Evolutionary conservation across 2,329 filamentous ascomycete species (phyloP).

Genomic region (Botrytis hyacinthi): DNA sequence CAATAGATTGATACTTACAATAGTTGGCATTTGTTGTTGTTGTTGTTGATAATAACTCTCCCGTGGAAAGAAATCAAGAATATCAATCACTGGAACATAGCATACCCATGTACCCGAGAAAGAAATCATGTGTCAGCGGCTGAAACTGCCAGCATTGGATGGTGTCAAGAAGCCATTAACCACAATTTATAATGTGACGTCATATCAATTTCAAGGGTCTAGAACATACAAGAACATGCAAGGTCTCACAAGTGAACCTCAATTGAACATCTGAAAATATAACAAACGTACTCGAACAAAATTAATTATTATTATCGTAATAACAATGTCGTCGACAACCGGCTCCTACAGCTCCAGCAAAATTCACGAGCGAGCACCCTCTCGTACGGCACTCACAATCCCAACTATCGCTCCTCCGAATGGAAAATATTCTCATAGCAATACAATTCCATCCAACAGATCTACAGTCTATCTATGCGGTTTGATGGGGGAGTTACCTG

Average conservation of each 20-base stretch:
- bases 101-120: not conserved
- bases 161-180: not conserved
- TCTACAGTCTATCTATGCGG: constrained; percentile 14
- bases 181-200: not conserved
- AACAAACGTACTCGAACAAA: not conserved
- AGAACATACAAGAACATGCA: not conserved
- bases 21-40: not conserved
- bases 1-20: not conserved
- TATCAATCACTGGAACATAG: not conserved
- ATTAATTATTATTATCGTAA: not conserved
- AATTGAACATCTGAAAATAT: not conserved
- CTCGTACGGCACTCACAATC: constrained; percentile 16
- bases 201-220: constrained; percentile 8
- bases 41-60: not conserved
- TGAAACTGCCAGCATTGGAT: constrained; percentile 1
- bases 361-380: not conserved
- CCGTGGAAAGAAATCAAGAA: not conserved
- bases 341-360: constrained; percentile 8
- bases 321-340: constrained; percentile 5
- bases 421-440: constrained; percentile 15
- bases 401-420: not conserved
- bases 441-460: not conserved
- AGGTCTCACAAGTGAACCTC: not conserved
- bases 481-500: constrained; percentile 14
- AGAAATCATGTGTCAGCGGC: not conserved